A percentile compares a stretch with the other conserved stretches of the same genome.
Conservation (phyloP, 2,329 filamentous ascomycete genomes). For the Thielaviopsis ethacetica region DNA sequence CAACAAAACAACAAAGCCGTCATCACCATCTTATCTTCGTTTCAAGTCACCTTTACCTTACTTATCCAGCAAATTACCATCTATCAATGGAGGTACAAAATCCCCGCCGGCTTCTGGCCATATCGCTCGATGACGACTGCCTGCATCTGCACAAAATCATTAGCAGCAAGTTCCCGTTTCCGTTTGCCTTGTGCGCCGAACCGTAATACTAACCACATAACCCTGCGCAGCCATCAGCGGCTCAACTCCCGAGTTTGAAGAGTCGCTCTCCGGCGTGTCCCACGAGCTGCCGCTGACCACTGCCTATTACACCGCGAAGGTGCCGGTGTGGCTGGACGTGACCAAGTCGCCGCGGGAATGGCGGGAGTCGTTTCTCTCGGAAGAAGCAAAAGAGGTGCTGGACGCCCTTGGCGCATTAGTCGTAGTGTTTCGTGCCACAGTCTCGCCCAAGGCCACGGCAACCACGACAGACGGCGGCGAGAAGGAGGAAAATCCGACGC, state of each 20-base stretch:
- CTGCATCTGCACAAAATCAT: conserved; percentile 33
- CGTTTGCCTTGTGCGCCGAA: no score
- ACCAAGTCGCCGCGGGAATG: conserved; percentile 28
- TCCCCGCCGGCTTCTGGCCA: conserved; percentile 39
- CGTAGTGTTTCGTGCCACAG: conserved; percentile 21
- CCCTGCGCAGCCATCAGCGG: conserved; percentile 34
- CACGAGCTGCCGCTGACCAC: conserved; percentile 40
- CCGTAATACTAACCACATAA: no score
- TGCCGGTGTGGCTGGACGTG: conserved; percentile 54
- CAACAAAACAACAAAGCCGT: no score
- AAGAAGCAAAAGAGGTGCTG: conserved; percentile 47
- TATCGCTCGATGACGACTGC: conserved; percentile 31
- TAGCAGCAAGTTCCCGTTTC: conserved; percentile 26
- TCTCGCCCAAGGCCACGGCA: background rate
- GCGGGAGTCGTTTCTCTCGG: conserved; percentile 41
- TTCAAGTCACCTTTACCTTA: no score
- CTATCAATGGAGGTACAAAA: conserved; percentile 8
- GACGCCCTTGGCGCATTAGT: conserved; percentile 42
- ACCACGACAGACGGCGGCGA: background rate
- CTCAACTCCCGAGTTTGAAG: conserved; percentile 22
- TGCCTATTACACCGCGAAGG: conserved; percentile 40
- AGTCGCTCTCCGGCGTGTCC: conserved; percentile 40
- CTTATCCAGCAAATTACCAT: no score
- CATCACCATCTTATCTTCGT: no score
- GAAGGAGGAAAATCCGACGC: conserved; percentile 19